Percentiles rank a stretch among this genome's conserved stretches.
Conservation (phyloP, 2,329 filamentous ascomycete species). For the Drechslerella dactyloides region DNA sequence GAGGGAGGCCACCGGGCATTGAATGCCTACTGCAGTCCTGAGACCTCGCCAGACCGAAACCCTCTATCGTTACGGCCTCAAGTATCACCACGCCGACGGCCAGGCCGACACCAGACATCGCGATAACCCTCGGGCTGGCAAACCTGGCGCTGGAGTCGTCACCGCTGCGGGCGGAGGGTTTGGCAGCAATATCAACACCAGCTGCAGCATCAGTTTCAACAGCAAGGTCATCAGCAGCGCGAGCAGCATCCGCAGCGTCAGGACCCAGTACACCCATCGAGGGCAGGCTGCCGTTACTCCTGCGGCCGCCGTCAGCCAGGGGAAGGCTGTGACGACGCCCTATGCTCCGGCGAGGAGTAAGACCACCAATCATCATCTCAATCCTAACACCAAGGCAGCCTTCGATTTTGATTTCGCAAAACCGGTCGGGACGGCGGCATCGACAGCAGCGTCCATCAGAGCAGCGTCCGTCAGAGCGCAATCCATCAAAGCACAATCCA, state of each 20-base stretch:
- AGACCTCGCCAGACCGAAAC: constrained; percentile 34
- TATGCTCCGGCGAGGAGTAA: no score
- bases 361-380: background rate
- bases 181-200: constrained; percentile 14
- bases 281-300: background rate
- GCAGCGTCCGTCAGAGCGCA: background rate
- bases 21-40: constrained; percentile 47
- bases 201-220: no score
- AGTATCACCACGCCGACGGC: constrained; percentile 33
- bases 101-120: constrained; percentile 16
- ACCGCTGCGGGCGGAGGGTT: constrained; percentile 32
- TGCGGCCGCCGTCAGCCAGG: constrained; percentile 6
- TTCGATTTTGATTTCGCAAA: constrained; percentile 3
- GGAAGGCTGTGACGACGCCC: background rate
- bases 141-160: constrained; percentile 32
- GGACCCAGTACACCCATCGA: constrained; percentile 2
- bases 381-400: constrained; percentile 15
- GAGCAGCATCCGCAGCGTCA: background rate
- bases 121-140: constrained; percentile 22
- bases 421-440: background rate
- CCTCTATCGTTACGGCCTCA: constrained; percentile 31
- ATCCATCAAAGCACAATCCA: background rate
- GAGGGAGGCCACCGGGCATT: constrained; percentile 34
- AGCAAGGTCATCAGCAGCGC: background rate
- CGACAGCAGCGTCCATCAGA: background rate